phyloP scores from a whole-genome alignment of 73 alveolate species.

The Strombidium stylifer region DNA sequence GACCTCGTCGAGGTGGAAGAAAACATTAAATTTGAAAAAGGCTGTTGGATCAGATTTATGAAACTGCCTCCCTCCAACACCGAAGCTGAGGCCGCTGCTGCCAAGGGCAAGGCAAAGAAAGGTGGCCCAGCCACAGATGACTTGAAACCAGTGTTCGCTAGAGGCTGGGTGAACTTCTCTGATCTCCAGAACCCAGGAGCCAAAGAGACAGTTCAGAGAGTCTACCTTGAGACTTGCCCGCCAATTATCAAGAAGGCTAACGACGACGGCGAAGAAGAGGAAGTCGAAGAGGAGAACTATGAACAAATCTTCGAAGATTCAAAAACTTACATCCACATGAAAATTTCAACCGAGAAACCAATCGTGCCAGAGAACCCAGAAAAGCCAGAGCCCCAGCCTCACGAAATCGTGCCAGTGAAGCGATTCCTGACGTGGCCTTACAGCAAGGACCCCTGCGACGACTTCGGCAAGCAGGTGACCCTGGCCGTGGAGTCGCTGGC shows the following conservation, averaged over 20 bases:
- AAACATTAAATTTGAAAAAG: conserved; percentile 66
- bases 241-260: conserved; percentile 48
- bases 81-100: conserved; percentile 70
- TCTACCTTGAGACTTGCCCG: conserved; percentile 57
- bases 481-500: conserved; percentile 84
- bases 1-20: conserved; percentile 76
- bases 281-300: conserved; percentile 54
- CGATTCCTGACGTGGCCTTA: conserved; percentile 61
- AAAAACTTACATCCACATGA: conserved; percentile 74
- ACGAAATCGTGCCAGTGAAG: conserved; percentile 84
- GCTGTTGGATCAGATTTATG: conserved; percentile 70
- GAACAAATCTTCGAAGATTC: conserved; percentile 69
- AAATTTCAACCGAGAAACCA: conserved; percentile 73
- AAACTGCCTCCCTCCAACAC: conserved; percentile 60
- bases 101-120: conserved; percentile 38
- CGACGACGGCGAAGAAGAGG: conserved; percentile 65
- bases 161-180: conserved; percentile 88
- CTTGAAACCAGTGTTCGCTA: conserved; percentile 62
- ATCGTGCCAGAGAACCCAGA: conserved; percentile 63
- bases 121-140: conserved; percentile 57
- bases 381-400: conserved; percentile 70
- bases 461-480: conserved; percentile 83
- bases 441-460: conserved; percentile 87
- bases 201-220: conserved; percentile 74
- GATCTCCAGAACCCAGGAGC: conserved; percentile 80